Conservation (phyloP, 1,139 yeast species). For the Blastobotrys aristatus region DNA sequence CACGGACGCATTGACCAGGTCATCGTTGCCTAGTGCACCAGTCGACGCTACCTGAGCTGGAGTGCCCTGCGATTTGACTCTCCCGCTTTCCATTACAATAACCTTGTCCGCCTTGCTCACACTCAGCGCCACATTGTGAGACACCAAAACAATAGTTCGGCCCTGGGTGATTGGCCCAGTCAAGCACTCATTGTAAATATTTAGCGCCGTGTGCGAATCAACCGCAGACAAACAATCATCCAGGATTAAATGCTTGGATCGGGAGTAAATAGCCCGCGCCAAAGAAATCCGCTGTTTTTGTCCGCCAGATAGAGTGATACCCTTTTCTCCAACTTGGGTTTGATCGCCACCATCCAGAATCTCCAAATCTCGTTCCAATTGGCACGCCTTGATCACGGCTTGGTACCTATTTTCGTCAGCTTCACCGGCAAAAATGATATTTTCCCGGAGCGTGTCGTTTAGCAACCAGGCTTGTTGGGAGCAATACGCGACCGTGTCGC, state of each 20-base stretch:
- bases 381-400: conserved; percentile 67
- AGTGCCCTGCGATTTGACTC: conserved; percentile 70
- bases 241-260: conserved; percentile 70
- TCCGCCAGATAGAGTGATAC: conserved; percentile 94
- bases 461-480: conserved; percentile 94
- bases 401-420: conserved; percentile 71
- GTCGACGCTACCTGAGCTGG: conserved; percentile 68
- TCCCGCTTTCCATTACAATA: conserved; percentile 79
- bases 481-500: conserved; percentile 92
- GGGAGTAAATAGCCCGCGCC: conserved; percentile 89
- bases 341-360: conserved; percentile 61
- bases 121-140: conserved; percentile 90
- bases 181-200: conserved; percentile 87
- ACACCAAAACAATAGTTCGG: conserved; percentile 85
- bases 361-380: conserved; percentile 69
- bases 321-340: conserved; percentile 92
- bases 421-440: conserved; percentile 72
- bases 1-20: conserved; percentile 61
- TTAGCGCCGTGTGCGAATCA: conserved; percentile 90
- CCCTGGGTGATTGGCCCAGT: conserved; percentile 78
- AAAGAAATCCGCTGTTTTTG: conserved; percentile 94
- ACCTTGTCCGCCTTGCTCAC: conserved; percentile 75
- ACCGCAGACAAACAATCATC: conserved; percentile 97
- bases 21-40: conserved; percentile 74
- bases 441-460: conserved; percentile 80